Percentiles rank a stretch among this genome's conserved stretches.
These are phyloP conservation scores for Carex arenaria DNA, from an alignment of 202 grass and related monocot genomes.

Conservation along the genomic window DNA sequence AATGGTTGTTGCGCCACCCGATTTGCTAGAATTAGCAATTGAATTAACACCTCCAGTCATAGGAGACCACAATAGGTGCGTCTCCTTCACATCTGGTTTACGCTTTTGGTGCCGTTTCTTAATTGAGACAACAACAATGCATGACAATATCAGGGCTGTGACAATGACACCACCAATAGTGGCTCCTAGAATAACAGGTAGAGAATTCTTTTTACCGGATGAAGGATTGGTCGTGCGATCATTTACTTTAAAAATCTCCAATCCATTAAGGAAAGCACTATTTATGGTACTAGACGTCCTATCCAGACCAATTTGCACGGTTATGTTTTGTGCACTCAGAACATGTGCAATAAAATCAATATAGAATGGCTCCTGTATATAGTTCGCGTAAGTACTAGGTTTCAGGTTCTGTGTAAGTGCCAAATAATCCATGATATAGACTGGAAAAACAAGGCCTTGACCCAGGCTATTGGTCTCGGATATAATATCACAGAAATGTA, in stretches of 20 bases:
- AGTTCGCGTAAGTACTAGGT: too few species aligned
- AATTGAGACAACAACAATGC: neutral
- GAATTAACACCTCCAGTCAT: slow-evolving; percentile 26
- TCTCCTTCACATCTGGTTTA: slow-evolving; percentile 28
- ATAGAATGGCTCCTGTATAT: slow-evolving; percentile 28
- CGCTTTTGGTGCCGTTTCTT: slow-evolving; percentile 8
- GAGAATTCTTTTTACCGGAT: neutral
- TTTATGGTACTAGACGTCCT: accelerated
- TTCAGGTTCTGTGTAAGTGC: too few species aligned
- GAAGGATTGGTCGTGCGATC: neutral
- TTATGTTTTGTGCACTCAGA: slow-evolving; percentile 22
- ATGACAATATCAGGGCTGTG: slow-evolving; percentile 9
- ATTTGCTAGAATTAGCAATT: slow-evolving; percentile 31
- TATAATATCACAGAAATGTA: too few species aligned
- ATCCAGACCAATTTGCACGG: slow-evolving; percentile 43
- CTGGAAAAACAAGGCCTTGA: too few species aligned
- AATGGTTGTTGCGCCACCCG: neutral
- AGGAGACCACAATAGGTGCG: slow-evolving; percentile 27
- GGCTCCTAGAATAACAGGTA: neutral
- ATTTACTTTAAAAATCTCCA: slow-evolving; percentile 66
- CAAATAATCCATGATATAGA: too few species aligned
- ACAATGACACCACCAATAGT: slow-evolving; percentile 21
- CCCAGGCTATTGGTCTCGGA: too few species aligned
- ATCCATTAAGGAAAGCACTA: slow-evolving; percentile 60
- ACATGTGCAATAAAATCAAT: slow-evolving; percentile 8